Base-by-base conservation (phyloP, 352 stramenopile species). In the Elongisporangium undulatum region DNA sequence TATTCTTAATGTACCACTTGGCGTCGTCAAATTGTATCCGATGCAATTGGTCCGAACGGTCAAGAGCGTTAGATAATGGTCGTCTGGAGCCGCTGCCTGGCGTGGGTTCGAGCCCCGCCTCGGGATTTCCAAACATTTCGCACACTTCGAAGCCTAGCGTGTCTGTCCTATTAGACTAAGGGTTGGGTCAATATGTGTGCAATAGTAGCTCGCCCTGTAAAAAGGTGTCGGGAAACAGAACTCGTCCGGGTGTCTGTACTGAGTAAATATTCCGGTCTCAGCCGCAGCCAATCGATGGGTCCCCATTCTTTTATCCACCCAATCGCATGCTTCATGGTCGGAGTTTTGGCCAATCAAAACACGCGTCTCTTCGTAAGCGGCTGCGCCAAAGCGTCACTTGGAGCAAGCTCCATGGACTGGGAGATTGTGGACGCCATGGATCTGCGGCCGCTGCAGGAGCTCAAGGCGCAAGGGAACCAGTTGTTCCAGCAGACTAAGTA, bases 111-210 rank as follows among this genome's bases (percentile, higher is more conserved):
- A 92, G 63, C 84, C 79, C 77, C 61, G 52, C 62, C 17, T 9
- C 20, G 49, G 13, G 45, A 26, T 64, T 16, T 71, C 49, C 19
- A 53, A 55, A 53, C 24, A 2, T 10, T 16, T 74, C 63, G 84
- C 85, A 95, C 77, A 71, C 79, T 93, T 95, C 85, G 85, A 95
- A 95, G 85, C 79, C 79, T 71, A 69, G 63, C 87, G 85, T 95
- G 84, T 92, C 85, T 90, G 64, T 93, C 10, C 79, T 52, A 92
- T 95, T 91, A 89, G 85, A 87, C 84, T 95, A 95, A 90, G 83
- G 85, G 87, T 82, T 70, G 83, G 85, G 83, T 95, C 85, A 95
- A 95, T 70, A 70, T 79, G 75, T 72, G 72, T 95, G 85, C 85
- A 68, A 95, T 83, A 95, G 56, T 60, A 72, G 52, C 34, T 53